Evolutionary conservation across 2,329 filamentous ascomycete genomes (phyloP).

Genomic region (Phialocephala subalpina): DNA sequence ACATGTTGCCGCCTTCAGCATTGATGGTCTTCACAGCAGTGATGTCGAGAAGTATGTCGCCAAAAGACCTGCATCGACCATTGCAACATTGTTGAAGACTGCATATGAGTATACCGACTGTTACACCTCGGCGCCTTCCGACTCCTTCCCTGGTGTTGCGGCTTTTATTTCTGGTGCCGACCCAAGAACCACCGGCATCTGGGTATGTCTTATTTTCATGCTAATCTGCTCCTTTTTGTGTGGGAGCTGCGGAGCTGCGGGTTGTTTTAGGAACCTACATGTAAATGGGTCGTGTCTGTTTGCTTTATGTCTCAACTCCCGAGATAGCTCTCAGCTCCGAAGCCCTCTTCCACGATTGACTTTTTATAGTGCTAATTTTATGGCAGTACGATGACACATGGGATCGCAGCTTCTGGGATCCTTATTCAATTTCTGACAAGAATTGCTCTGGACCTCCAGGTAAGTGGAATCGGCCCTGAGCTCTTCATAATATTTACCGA

Average conservation of each 20-base stretch:
- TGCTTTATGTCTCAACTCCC: no score
- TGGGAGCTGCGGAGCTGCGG: no score
- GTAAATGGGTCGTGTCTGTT: no score
- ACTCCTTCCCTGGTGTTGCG: conserved; percentile 40
- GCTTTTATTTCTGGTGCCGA: conserved; percentile 38
- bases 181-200: conserved; percentile 32
- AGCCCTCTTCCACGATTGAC: no score
- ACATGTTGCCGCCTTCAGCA: conserved; percentile 35
- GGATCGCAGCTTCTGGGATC: conserved; percentile 37
- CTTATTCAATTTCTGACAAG: conserved; percentile 24
- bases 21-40: conserved; percentile 38
- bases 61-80: conserved; percentile 33
- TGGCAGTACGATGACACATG: conserved; percentile 39
- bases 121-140: conserved; percentile 41
- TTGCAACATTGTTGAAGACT: conserved; percentile 34
- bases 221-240: no score
- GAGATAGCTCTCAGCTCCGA: no score
- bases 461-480: no score
- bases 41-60: conserved; percentile 38
- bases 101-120: conserved; percentile 40
- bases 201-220: no score
- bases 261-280: no score
- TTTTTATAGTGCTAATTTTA: conserved; percentile 14
- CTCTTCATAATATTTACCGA: no score
- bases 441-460: conserved; percentile 38